These are phyloP conservation scores for Apiospora kogelbergensis DNA, from an alignment of 2,329 filamentous ascomycete species.

Conservation along the genomic window DNA sequence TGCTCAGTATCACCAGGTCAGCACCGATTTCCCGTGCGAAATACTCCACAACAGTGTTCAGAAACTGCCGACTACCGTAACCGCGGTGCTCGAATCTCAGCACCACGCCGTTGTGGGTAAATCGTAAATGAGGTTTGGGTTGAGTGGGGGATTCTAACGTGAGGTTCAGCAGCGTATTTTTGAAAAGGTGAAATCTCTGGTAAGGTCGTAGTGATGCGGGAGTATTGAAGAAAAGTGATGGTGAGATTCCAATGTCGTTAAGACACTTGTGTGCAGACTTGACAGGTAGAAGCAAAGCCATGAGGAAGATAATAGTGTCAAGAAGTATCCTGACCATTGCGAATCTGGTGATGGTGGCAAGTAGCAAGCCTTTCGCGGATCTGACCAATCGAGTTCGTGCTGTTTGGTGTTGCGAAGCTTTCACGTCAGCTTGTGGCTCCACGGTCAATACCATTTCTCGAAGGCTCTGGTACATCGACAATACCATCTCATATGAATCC, in stretches of 20 bases:
- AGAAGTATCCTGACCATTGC: neutral
- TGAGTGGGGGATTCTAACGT: too few species aligned
- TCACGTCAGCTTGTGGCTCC: neutral
- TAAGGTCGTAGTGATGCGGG: neutral
- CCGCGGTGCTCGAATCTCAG: neutral
- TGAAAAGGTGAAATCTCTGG: neutral
- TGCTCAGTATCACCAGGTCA: neutral
- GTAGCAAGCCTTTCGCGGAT: neutral
- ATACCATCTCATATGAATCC: neutral
- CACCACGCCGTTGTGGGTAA: neutral
- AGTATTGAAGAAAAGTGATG: neutral
- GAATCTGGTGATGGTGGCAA: neutral
- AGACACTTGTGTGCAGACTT: neutral
- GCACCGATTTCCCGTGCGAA: neutral
- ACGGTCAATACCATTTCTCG: neutral
- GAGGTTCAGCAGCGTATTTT: neutral
- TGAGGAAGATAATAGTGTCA: neutral
- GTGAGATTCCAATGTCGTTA: neutral
- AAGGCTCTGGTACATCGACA: neutral
- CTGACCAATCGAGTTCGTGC: neutral
- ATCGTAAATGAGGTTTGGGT: neutral
- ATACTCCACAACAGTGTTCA: neutral
- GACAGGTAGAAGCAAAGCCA: neutral
- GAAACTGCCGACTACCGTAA: neutral
- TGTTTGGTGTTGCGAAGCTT: neutral